Base-by-base conservation (phyloP, 352 stramenopile genomes). In the Pythium brachiatum region DNA sequence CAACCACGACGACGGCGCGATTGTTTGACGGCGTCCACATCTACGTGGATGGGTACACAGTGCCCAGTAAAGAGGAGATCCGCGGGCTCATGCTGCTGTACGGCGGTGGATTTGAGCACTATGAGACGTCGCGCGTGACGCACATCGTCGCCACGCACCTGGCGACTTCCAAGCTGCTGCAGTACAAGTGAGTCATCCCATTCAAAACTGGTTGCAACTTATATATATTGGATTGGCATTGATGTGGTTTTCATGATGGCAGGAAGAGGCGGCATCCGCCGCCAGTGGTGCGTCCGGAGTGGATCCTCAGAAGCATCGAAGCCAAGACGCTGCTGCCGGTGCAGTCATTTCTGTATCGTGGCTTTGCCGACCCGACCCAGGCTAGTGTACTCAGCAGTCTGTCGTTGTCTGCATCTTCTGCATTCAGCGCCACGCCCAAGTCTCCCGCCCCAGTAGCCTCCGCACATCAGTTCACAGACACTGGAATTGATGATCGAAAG, bases 241-340 rank as follows among this genome's bases (percentile, higher is more conserved):
- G 66, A 25, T 44, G 55, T 16, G 18, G 21, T 8, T 41, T 44
- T 7, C 7, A 13, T 55, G 2, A 47, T 12, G n/a, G 1, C 47
- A 96, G 86, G 64, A 86, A 76, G 34, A 73, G 73, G 65, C 74
- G 69, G 26, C 79, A 74, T 23, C 75, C 76, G 12, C 73, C 82
- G 44, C 93, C 89, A 0, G 86, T 98, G 8, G 83, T 94, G 25
- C 73, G 88, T 53, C 95, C 95, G 0, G 72, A 95, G 21, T 98
- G 95, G 95, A 95, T 98, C 61, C 71, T 94, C 9, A 86, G 97
- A 59, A 94, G 90, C 69, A 86, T 98, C 15, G 67, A 89, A 39
- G 68, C 83, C 34, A 70, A 79, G 21, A 80, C 60, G 21, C 52
- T 97, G 52, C 66, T 97, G 7, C 77, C 87, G 0, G 60, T 92